Evolutionary conservation across 139 green algal species (phyloP).

Genomic region (Coccomyxa sp.): DNA sequence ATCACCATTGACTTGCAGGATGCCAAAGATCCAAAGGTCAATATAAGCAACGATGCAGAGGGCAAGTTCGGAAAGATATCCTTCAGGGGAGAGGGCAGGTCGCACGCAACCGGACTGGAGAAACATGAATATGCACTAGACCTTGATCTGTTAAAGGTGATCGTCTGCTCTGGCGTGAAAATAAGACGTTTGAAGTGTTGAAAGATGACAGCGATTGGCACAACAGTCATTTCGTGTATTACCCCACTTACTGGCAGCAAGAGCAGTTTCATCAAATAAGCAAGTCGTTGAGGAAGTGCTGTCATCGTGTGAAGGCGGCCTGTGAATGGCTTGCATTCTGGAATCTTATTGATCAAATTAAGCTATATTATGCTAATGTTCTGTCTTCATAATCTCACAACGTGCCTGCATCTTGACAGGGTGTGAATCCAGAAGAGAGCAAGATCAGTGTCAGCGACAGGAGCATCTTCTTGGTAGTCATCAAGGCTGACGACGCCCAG

Average conservation of each 20-base stretch:
- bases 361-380: no score
- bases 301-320: no score
- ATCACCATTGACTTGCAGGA: constrained; percentile 77
- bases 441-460: constrained; percentile 57
- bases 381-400: no score
- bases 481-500: constrained; percentile 48
- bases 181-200: no score
- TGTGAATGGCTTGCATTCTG: no score
- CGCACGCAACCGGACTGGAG: constrained; percentile 46
- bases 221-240: no score
- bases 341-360: no score
- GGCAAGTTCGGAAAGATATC: constrained; percentile 41
- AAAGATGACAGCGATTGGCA: no score
- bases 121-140: constrained; percentile 59
- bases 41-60: constrained; percentile 52
- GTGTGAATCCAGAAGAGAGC: constrained; percentile 43
- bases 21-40: constrained; percentile 44
- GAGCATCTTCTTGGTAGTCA: constrained; percentile 58
- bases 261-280: no score
- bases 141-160: constrained; percentile 48
- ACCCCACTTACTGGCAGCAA: no score
- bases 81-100: constrained; percentile 51
- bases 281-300: no score
- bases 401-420: constrained; percentile 10
- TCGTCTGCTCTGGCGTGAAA: no score